phyloP scores from a whole-genome alignment of 768 basidiomycete genomes.

The Kwoniella botswanensis region DNA sequence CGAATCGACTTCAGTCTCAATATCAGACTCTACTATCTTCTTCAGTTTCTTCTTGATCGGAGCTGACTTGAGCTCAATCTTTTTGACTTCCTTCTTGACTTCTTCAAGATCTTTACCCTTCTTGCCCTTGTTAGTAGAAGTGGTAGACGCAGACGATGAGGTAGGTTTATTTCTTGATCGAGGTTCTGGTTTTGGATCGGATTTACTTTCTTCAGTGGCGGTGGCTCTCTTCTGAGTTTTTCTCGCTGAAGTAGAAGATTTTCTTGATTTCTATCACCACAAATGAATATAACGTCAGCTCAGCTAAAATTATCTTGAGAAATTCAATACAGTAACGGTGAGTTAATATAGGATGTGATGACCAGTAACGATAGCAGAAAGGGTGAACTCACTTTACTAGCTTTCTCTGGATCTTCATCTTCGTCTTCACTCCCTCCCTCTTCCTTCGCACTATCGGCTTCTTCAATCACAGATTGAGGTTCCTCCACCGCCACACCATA shows the following conservation, averaged over 20 bases:
- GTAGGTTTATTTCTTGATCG: neutral
- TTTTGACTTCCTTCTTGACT: slow-evolving; percentile 9
- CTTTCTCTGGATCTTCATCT: too few species aligned
- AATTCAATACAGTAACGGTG: too few species aligned
- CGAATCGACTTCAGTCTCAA: neutral
- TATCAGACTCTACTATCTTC: neutral
- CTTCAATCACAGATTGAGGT: neutral
- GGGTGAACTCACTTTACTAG: neutral
- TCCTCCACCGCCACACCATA: neutral
- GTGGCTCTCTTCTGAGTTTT: neutral
- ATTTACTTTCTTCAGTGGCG: neutral
- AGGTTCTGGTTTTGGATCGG: neutral
- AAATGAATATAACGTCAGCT: neutral
- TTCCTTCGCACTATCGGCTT: neutral
- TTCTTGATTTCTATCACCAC: neutral
- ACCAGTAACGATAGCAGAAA: too few species aligned
- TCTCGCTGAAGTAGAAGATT: neutral
- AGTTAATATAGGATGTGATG: too few species aligned
- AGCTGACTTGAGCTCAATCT: slow-evolving; percentile 10
- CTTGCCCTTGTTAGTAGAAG: neutral
- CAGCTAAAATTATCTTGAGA: too few species aligned
- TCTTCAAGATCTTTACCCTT: neutral
- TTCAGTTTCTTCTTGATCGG: neutral
- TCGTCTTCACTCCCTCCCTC: slow-evolving; percentile 1
- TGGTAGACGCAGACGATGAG: neutral